Evolutionary conservation across 2,329 filamentous ascomycete species (phyloP), one percentile per base, ranked within the genome.

Genomic region (Coleophoma crateriformis): DNA sequence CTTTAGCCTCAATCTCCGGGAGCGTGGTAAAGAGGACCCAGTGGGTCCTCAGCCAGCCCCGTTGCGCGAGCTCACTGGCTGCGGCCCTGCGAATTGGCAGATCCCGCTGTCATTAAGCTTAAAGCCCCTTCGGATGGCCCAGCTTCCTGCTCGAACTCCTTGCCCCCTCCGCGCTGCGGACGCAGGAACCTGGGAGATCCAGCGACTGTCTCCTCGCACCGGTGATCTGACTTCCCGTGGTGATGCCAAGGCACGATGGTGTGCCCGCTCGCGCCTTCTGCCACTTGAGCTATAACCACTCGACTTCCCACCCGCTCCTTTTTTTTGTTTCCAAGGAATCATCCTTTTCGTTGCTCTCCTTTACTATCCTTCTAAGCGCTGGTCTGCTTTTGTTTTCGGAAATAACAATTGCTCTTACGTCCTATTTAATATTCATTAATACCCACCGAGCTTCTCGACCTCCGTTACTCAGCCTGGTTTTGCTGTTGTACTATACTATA

Each of bases 341-440:
- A 53, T 47, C 52, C 50, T 22, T 33, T 27, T 22, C 48, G 47
- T 48, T 53, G 51, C 53, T 45, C 59, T 54, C 44, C 51, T 42
- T 49, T 20, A 20, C 56, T 56, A 56, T 51, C 50, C 48, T 54
- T 55, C 57, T 50, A 63, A 67, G 60, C 60, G 58, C 64, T 62
- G 63, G 62, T 63, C 58, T 61, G 61, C 61, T 65, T 63, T 58
- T 61, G 61, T 60, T 65, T 65, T 61, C 48, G 51, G 53, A 54
- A 54, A 58, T 46, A 59, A 56, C 57, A 55, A 55, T 59, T 50
- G 53, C 56, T 58, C 48, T 51, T 43, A 50, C 58, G 51, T 62
- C 59, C 40, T 59, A n/a, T 62, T 60, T 22, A 45, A 33, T 41
- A 43, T 49, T 46, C 45, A 43, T 47, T 42, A 47, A 34, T 34